Conservation (phyloP, 225 moss, liverwort and hornwort species). For the Antitrichia curtipendula region DNA sequence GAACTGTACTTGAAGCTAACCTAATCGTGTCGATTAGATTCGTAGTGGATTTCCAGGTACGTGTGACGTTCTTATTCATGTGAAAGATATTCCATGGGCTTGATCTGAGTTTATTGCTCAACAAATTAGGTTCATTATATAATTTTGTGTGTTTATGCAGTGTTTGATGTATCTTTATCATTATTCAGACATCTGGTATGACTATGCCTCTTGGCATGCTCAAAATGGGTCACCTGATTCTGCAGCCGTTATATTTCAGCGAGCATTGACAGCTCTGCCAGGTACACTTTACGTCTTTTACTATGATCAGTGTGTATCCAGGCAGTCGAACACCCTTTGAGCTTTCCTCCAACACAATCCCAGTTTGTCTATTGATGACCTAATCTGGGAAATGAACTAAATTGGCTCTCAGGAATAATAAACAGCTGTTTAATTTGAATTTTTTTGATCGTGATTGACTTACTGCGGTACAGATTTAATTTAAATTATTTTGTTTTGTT, state of each 20-base stretch:
- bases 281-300: constrained; percentile 20
- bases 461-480: neutral
- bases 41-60: neutral
- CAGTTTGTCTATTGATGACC: neutral
- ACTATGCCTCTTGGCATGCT: constrained; percentile 93
- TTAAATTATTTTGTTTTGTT: neutral
- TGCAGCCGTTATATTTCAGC: constrained; percentile 68
- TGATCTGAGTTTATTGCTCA: neutral
- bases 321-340: neutral
- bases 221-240: constrained; percentile 73
- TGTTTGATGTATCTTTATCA: constrained; percentile 99
- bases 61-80: neutral
- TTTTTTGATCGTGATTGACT: neutral
- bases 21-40: neutral
- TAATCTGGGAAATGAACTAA: neutral
- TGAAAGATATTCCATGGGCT: neutral
- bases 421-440: neutral
- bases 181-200: constrained; percentile 99
- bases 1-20: neutral
- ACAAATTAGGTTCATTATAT: neutral
- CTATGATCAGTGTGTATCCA: neutral
- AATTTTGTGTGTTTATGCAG: constrained; percentile 48
- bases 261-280: constrained; percentile 81
- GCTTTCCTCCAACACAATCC: neutral
- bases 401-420: neutral